A percentile compares a stretch with the other conserved stretches of the same genome.
Conservation (phyloP, 2,329 filamentous ascomycete genomes). For the Coleophoma cylindrospora region DNA sequence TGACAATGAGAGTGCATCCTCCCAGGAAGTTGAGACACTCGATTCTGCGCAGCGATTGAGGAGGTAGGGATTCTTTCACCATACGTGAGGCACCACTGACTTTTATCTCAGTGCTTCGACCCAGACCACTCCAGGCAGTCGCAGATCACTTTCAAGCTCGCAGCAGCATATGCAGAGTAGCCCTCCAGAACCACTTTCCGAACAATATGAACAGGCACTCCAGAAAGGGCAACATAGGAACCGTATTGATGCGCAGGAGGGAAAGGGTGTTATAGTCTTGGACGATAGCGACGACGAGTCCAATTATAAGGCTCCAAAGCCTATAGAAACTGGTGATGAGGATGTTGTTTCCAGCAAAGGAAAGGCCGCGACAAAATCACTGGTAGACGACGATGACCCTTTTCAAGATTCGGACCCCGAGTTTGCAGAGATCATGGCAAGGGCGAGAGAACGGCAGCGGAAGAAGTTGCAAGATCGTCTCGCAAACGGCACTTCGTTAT, state of each 20-base stretch:
- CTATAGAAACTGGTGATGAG: too few relatives aligned
- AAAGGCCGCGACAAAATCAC: too few relatives aligned
- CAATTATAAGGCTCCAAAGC: conserved; percentile 1
- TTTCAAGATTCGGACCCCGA: conserved; percentile 5
- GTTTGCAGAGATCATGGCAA: conserved; percentile 23
- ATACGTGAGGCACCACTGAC: too few relatives aligned
- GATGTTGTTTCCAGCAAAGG: too few relatives aligned
- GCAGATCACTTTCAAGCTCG: conserved; percentile 8
- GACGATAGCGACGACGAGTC: conserved; percentile 11
- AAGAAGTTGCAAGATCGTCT: conserved; percentile 9
- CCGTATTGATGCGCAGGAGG: not conserved
- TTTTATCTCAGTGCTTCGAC: conserved; percentile 12
- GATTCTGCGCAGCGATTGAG: too few relatives aligned
- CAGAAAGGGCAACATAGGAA: conserved; percentile 4
- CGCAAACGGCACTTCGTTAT: conserved; percentile 4
- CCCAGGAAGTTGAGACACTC: too few relatives aligned
- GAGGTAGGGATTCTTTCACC: not conserved
- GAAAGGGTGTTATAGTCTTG: conserved; percentile 16
- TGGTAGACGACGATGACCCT: conserved; percentile 17
- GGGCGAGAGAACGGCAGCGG: conserved; percentile 20
- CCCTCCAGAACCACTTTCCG: conserved; percentile 12
- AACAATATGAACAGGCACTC: conserved; percentile 12
- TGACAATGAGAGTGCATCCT: conserved; percentile 8
- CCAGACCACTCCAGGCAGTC: conserved; percentile 12
- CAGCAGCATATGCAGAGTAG: not conserved